Conservation (phyloP, 1,284 basidiomycete species). For the Irpex sp. region DNA sequence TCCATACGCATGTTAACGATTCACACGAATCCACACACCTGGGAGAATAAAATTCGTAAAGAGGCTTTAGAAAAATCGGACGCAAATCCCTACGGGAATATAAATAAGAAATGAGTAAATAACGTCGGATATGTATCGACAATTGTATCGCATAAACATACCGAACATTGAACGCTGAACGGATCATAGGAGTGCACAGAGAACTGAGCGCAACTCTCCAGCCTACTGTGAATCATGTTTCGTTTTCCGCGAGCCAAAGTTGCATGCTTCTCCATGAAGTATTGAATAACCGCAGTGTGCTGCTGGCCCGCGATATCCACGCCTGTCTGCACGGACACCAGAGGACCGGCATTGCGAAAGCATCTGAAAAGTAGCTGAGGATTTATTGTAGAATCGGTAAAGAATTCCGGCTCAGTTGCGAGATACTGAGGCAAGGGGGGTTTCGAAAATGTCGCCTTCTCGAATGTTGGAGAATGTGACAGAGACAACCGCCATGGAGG, state of each 20-base stretch:
- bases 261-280: constrained; percentile 4
- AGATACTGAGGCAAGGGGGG: no score
- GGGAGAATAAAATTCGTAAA: no score
- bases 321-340: constrained; percentile 5
- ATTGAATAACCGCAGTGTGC: constrained; percentile 5
- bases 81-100: no score
- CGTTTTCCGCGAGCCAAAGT: not conserved
- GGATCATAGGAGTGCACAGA: not conserved
- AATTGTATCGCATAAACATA: not conserved
- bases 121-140: not conserved
- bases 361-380: no score
- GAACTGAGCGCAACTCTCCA: not conserved
- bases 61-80: no score
- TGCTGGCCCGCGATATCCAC: constrained; percentile 2
- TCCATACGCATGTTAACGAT: no score
- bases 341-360: constrained; percentile 2
- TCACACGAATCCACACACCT: no score
- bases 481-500: no score
- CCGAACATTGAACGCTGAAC: not conserved
- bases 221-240: not conserved
- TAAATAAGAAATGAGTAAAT: not conserved
- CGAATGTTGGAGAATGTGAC: no score
- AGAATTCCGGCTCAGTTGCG: no score
- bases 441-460: no score
- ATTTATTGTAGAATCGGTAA: no score